Base-by-base conservation (phyloP, 2,329 filamentous ascomycete species). In the Periconia macrospinosa region DNA sequence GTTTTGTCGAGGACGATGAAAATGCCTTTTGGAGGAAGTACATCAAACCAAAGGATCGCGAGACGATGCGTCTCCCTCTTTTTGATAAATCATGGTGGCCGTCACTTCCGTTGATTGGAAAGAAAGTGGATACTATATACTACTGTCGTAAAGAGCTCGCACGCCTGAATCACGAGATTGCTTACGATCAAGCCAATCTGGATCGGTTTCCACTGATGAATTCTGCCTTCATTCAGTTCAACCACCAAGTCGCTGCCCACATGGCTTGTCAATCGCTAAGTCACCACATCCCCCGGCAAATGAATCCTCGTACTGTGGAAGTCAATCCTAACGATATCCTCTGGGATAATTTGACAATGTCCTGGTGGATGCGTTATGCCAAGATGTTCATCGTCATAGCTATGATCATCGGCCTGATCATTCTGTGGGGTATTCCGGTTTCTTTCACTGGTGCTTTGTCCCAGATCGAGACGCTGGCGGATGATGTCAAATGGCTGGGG, bases 151-250 rank as follows among this genome's bases (percentile, higher is more conserved):
- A 87, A 59, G 89, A 97, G 71, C 75, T 99, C 27, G 92, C 94
- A 17, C 85, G 90, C 14, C 79, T 97, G 17, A 99, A 97, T 61
- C 69, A 92, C 49, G 92, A 97, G 70, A 97, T 99, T 50, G 92
- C 97, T 63, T 79, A 88, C 43, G 94, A 97, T 61, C 94, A 99
- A 70, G 83, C 88, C 49, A 82, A 94, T 46, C 88, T 90, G 0
- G 92, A 97, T 61, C 86, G 88, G 5, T 97, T 91, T 58, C 92
- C 93, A 0, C 77, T 92, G 45, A 95, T 97, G 92, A 96, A 90
- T 66, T 96, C 93, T 1, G 94, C 94, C 0, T 99, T 99, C 64
- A 92, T 99, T 56, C 94, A 99, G 70, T 99, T 99, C 81, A 96
- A 99, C 68, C 89, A 97, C 68, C 94, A 99, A 71, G 90, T 97